A percentile compares a stretch with the other conserved stretches of the same genome.
phyloP scores from a whole-genome alignment of 2,329 filamentous ascomycete genomes.

The Byssothecium circinans region DNA sequence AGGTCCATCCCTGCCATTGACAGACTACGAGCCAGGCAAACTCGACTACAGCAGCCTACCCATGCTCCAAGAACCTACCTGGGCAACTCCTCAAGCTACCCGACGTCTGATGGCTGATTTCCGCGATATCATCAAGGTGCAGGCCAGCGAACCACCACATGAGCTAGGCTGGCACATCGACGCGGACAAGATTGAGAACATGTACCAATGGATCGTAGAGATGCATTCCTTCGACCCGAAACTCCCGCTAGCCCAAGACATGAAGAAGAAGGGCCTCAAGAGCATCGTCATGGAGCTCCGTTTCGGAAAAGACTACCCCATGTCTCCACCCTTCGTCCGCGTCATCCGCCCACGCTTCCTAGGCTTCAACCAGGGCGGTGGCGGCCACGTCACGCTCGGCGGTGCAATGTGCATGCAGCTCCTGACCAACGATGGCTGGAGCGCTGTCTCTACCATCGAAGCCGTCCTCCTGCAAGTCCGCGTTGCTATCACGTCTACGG shows the following conservation, averaged over 20 bases:
- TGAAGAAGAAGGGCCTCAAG: conserved; percentile 62
- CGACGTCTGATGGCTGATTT: conserved; percentile 68
- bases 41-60: conserved; percentile 65
- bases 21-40: conserved; percentile 68
- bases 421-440: conserved; percentile 83
- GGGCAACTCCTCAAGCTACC: conserved; percentile 64
- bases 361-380: conserved; percentile 70
- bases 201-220: conserved; percentile 92
- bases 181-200: conserved; percentile 64
- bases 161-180: conserved; percentile 86
- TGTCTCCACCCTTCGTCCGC: conserved; percentile 80
- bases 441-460: conserved; percentile 71
- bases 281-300: conserved; percentile 81
- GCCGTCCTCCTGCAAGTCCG: conserved; percentile 79
- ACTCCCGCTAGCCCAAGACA: conserved; percentile 73
- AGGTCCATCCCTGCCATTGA: conserved; percentile 39
- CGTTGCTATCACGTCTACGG: conserved; percentile 69
- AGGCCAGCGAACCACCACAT: conserved; percentile 61
- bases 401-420: conserved; percentile 86
- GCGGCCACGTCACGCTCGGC: conserved; percentile 81
- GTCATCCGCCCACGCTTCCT: conserved; percentile 80
- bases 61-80: conserved; percentile 65
- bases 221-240: conserved; percentile 75
- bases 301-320: conserved; percentile 75
- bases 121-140: conserved; percentile 63